These are phyloP conservation scores for Hypoxylon intermedium DNA, from an alignment of 495 filamentous ascomycete genomes.

Conservation along the genomic window DNA sequence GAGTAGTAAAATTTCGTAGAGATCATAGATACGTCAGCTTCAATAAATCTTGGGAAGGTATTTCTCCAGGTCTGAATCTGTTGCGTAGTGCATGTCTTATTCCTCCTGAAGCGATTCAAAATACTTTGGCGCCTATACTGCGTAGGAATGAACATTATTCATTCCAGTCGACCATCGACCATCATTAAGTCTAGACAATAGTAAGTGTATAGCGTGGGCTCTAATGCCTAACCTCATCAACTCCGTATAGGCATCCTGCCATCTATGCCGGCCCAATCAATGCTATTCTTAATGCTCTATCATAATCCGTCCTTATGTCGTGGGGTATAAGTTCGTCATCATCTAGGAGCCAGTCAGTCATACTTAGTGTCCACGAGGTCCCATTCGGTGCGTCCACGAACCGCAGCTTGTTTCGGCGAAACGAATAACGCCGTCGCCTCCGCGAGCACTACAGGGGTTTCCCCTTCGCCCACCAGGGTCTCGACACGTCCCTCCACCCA, in stretches of 20 bases:
- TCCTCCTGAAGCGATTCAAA: too few relatives aligned
- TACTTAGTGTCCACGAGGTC: neutral
- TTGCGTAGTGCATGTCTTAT: too few relatives aligned
- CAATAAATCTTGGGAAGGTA: too few relatives aligned
- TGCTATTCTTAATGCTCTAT: slow-evolving; percentile 17
- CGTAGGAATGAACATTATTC: neutral
- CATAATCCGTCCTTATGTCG: slow-evolving; percentile 24
- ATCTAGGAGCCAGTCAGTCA: slow-evolving; percentile 38
- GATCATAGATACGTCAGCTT: too few relatives aligned
- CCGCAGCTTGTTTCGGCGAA: slow-evolving; percentile 82
- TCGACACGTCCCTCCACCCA: slow-evolving; percentile 95
- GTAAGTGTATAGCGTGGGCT: slow-evolving; percentile 6
- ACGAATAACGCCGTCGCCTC: slow-evolving; percentile 88
- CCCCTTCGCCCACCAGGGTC: slow-evolving; percentile 68
- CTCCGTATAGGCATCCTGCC: slow-evolving; percentile 14
- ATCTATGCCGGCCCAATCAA: slow-evolving; percentile 20
- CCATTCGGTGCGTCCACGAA: slow-evolving; percentile 49
- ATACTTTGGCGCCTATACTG: too few relatives aligned
- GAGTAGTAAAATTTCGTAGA: too few relatives aligned
- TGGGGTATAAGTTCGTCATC: slow-evolving; percentile 54
- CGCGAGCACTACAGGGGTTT: slow-evolving; percentile 70
- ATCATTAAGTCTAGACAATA: neutral
- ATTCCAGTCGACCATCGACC: neutral
- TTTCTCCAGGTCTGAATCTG: too few relatives aligned
- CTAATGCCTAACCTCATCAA: slow-evolving; percentile 2